These are phyloP conservation scores for Thyridium curvatum DNA, from an alignment of 2,329 filamentous ascomycete species.

Conservation along the genomic window DNA sequence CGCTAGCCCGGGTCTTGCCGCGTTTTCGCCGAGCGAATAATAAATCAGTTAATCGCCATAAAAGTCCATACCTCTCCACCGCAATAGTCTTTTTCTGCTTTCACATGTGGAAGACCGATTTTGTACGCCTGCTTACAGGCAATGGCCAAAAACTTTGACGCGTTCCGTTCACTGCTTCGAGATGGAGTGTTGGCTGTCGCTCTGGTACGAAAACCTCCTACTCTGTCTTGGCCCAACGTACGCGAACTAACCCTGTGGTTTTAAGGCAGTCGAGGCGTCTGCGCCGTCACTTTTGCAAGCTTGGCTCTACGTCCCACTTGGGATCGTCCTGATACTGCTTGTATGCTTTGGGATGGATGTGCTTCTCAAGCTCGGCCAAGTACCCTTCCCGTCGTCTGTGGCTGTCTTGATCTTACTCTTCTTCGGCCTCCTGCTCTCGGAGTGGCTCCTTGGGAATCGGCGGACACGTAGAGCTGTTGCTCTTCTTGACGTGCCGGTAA, in stretches of 20 bases:
- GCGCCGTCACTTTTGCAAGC: conserved; percentile 16
- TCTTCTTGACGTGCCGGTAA: conserved; percentile 47
- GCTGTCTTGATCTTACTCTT: conserved; percentile 52
- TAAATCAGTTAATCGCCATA: too few relatives aligned
- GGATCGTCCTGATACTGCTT: conserved; percentile 30
- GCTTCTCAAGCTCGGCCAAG: conserved; percentile 35
- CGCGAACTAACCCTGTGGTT: neutral
- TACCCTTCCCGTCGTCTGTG: conserved; percentile 54
- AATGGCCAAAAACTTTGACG: too few relatives aligned
- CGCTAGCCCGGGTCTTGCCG: too few relatives aligned
- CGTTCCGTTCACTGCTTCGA: too few relatives aligned
- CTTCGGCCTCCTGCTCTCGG: conserved; percentile 37
- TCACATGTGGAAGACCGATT: too few relatives aligned
- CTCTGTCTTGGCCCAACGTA: too few relatives aligned
- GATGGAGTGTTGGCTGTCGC: too few relatives aligned
- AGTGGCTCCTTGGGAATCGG: conserved; percentile 39
- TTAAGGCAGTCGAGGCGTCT: conserved; percentile 8
- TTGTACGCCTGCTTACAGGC: too few relatives aligned
- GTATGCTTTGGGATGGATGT: conserved; percentile 36
- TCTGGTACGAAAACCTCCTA: too few relatives aligned
- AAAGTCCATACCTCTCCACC: too few relatives aligned
- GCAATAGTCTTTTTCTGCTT: too few relatives aligned
- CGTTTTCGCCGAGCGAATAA: too few relatives aligned
- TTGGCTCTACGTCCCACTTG: conserved; percentile 46
- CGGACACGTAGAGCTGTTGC: conserved; percentile 40